Conservation (phyloP, 2,329 filamentous ascomycete genomes). For the Pseudocercospora crystallina region DNA sequence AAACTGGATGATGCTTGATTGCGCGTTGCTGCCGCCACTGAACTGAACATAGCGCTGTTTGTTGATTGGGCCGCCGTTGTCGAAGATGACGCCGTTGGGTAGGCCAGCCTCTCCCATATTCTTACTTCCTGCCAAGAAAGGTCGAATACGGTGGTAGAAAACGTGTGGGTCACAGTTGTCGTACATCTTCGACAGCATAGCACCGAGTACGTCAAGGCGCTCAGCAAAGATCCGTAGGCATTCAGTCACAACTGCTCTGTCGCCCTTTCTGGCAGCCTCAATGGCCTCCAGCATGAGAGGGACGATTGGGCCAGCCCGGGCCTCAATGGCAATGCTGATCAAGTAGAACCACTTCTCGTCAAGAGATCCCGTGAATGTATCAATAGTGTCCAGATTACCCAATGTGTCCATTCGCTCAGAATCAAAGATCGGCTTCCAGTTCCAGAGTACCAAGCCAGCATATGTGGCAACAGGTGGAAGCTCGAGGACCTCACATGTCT, state of each 20-base stretch:
- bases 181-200: constrained; percentile 82
- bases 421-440: constrained; percentile 88
- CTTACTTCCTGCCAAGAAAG: constrained; percentile 92
- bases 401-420: constrained; percentile 79
- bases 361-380: constrained; percentile 88
- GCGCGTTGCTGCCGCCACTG: constrained; percentile 91
- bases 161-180: constrained; percentile 91
- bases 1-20: constrained; percentile 95
- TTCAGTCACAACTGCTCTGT: constrained; percentile 69
- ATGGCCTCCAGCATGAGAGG: constrained; percentile 88
- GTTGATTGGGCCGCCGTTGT: constrained; percentile 60
- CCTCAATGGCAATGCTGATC: constrained; percentile 92
- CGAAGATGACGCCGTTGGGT: constrained; percentile 82
- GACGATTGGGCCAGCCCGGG: constrained; percentile 81
- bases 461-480: constrained; percentile 93
- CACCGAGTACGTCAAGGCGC: constrained; percentile 78
- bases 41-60: constrained; percentile 72
- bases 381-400: constrained; percentile 82
- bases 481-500: constrained; percentile 70
- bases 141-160: constrained; percentile 95
- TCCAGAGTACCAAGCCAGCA: constrained; percentile 89
- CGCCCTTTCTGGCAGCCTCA: constrained; percentile 68
- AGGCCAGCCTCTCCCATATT: constrained; percentile 96
- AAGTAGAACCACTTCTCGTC: constrained; percentile 99
- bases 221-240: constrained; percentile 83